These are phyloP conservation scores for Cyberlindnera sargentensis DNA, from an alignment of 805 yeast genomes.

Conservation along the genomic window DNA sequence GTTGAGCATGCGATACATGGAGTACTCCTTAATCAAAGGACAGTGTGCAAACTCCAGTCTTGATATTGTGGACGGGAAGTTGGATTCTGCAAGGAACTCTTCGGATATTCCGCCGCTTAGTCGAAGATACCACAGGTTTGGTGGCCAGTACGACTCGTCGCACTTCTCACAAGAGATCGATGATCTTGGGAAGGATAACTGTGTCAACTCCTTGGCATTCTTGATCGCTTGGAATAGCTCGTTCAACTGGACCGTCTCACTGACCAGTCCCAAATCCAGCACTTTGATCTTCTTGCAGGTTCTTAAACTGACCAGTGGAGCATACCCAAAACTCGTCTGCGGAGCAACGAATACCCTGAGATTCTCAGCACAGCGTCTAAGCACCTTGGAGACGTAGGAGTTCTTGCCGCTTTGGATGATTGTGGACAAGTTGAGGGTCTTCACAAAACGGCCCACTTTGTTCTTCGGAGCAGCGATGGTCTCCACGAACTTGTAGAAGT, in stretches of 20 bases:
- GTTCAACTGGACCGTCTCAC: constrained; percentile 80
- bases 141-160: constrained; percentile 69
- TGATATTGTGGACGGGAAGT: constrained; percentile 68
- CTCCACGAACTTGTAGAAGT: constrained; percentile 69
- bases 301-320: constrained; percentile 78
- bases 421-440: constrained; percentile 61
- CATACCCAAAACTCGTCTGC: constrained; percentile 88
- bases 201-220: constrained; percentile 54
- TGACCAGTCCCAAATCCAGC: constrained; percentile 76
- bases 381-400: constrained; percentile 75
- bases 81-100: constrained; percentile 60
- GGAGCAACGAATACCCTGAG: constrained; percentile 79
- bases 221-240: constrained; percentile 74
- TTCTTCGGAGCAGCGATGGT: constrained; percentile 45
- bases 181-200: constrained; percentile 81
- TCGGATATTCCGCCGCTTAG: constrained; percentile 88
- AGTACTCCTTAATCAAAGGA: constrained; percentile 62
- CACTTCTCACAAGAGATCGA: constrained; percentile 64
- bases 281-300: constrained; percentile 57
- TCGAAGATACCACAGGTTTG: constrained; percentile 59
- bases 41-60: constrained; percentile 81
- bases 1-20: constrained; percentile 54
- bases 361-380: constrained; percentile 66
- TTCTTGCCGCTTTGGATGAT: constrained; percentile 90
- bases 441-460: constrained; percentile 51